A percentile compares a stretch with the other conserved stretches of the same genome.
Evolutionary conservation across 495 filamentous ascomycete genomes (phyloP).

Genomic region (Lophiotrema nucula): DNA sequence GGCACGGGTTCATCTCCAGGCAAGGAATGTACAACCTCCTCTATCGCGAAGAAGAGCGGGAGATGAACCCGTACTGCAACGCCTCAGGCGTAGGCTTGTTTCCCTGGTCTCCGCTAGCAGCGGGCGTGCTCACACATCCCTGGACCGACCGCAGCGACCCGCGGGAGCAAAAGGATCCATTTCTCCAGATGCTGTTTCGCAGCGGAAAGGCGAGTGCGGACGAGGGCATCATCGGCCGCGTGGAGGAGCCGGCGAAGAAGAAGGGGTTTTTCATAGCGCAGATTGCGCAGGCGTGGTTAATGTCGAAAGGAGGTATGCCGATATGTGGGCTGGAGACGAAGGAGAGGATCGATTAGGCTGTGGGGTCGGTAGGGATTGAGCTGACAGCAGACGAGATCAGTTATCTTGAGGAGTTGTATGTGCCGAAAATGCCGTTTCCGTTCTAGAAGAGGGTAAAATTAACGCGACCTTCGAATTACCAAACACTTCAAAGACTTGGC

Average conservation of each 20-base stretch:
- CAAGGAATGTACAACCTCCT: slow-evolving; percentile 57
- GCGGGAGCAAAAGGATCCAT: no score
- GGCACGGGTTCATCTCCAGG: slow-evolving; percentile 59
- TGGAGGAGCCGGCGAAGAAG: slow-evolving; percentile 38
- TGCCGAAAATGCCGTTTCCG: no score
- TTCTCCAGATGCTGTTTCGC: no score
- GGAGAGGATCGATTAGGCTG: slow-evolving; percentile 37
- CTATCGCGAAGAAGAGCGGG: slow-evolving; percentile 53
- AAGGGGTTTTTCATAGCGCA: slow-evolving; percentile 37
- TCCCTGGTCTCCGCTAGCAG: slow-evolving; percentile 7
- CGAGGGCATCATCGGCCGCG: slow-evolving; percentile 32
- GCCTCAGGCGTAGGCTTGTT: slow-evolving; percentile 25
- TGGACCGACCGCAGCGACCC: no score
- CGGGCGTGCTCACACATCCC: slow-evolving; percentile 4
- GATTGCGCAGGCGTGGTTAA: slow-evolving; percentile 35
- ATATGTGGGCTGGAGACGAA: slow-evolving; percentile 37
- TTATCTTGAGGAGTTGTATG: slow-evolving; percentile 40
- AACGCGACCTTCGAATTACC: no score
- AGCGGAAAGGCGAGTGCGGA: slow-evolving; percentile 11
- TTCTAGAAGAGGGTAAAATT: no score
- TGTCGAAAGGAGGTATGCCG: slow-evolving; percentile 32
- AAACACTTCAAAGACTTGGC: no score
- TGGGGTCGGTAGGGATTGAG: slow-evolving; percentile 28
- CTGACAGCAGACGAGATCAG: slow-evolving; percentile 38
- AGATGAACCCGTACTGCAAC: slow-evolving; percentile 33